These are phyloP conservation scores for Hypocreales sp. DNA, from an alignment of 2,329 filamentous ascomycete species.

Conservation along the genomic window DNA sequence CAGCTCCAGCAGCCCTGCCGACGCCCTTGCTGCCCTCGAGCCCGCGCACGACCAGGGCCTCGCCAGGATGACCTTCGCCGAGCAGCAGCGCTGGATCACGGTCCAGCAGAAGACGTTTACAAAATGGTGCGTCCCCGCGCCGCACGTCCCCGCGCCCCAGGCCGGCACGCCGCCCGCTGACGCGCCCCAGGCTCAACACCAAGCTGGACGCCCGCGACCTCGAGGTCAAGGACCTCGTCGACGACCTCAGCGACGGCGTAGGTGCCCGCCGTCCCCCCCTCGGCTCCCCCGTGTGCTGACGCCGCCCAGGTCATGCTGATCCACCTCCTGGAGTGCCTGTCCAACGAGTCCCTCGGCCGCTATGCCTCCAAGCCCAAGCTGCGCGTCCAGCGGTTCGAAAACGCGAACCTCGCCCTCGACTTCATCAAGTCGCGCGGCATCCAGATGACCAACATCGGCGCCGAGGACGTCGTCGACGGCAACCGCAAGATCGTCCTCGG, in stretches of 20 bases:
- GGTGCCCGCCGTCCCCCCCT: conserved; percentile 20
- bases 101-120: conserved; percentile 99
- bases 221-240: conserved; percentile 73
- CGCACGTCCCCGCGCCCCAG: not conserved
- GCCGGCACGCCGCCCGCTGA: not conserved
- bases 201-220: conserved; percentile 70
- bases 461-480: conserved; percentile 94
- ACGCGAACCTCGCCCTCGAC: conserved; percentile 88
- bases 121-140: conserved; percentile 48
- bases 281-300: not conserved
- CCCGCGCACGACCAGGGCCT: conserved; percentile 33
- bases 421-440: conserved; percentile 86
- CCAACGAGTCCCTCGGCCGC: conserved; percentile 83
- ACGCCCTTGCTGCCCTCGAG: conserved; percentile 28
- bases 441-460: conserved; percentile 96
- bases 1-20: conserved; percentile 18
- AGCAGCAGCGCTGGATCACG: conserved; percentile 53
- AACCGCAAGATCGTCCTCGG: conserved; percentile 96
- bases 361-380: conserved; percentile 95
- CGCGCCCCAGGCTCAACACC: conserved; percentile 67
- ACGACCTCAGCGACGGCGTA: conserved; percentile 87
- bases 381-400: conserved; percentile 93
- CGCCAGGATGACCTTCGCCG: conserved; percentile 46
- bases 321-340: conserved; percentile 92
- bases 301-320: conserved; percentile 67